Percentiles rank a stretch among this genome's conserved stretches.
Evolutionary conservation across 768 basidiomycete genomes (phyloP).

Genomic region (Bullera alba): DNA sequence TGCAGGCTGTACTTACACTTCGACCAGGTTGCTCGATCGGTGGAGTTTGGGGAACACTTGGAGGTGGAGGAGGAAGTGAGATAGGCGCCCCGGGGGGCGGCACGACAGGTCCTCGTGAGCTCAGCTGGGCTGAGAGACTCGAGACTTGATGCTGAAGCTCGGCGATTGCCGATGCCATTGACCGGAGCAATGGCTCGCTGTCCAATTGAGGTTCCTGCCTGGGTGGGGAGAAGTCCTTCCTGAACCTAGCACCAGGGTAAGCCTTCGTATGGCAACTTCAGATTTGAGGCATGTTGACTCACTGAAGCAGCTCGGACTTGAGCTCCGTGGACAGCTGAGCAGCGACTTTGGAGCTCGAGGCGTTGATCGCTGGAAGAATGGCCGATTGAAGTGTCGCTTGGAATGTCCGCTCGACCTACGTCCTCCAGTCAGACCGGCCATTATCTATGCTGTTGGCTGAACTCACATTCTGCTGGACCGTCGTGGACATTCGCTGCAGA

Average conservation of each 20-base stretch:
- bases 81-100: slow-evolving; percentile 4
- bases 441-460: background rate
- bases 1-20: background rate
- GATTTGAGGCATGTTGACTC: slow-evolving; percentile 7
- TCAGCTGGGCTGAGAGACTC: slow-evolving; percentile 28
- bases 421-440: background rate
- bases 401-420: slow-evolving; percentile 19
- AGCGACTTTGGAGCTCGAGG: slow-evolving; percentile 6
- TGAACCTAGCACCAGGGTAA: slow-evolving; percentile 15
- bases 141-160: slow-evolving; percentile 24
- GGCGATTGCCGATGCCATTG: slow-evolving; percentile 21
- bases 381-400: slow-evolving; percentile 18
- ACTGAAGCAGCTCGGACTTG: slow-evolving; percentile 39
- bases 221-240: slow-evolving; percentile 27
- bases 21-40: background rate
- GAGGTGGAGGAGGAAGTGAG: slow-evolving; percentile 1
- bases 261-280: background rate
- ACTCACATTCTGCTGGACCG: slow-evolving; percentile 17
- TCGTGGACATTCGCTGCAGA: slow-evolving; percentile 8
- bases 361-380: slow-evolving; percentile 25
- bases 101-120: background rate
- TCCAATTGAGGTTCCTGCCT: background rate
- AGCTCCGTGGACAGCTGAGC: slow-evolving; percentile 30
- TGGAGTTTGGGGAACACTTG: background rate
- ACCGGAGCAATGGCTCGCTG: slow-evolving; percentile 10